A percentile compares a stretch with the other conserved stretches of the same genome.
phyloP scores from a whole-genome alignment of 352 stramenopile species.

The Globisporangium mamillatum region DNA sequence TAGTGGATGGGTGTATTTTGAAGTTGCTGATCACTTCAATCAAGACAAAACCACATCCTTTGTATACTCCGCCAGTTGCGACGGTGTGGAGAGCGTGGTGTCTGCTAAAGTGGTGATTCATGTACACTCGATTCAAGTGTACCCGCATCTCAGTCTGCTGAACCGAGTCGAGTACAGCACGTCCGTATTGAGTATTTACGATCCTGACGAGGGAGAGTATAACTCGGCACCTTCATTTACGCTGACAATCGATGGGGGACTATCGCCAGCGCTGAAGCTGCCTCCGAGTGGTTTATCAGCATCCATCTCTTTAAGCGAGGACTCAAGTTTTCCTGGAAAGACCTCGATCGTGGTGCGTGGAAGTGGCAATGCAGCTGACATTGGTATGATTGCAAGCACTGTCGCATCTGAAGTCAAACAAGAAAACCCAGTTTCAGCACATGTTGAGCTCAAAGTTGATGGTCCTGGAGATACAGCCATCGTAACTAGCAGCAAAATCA shows the following conservation, averaged over 20 bases:
- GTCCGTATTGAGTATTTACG: constrained; percentile 17
- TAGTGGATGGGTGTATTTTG: constrained; percentile 12
- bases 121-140: constrained; percentile 12
- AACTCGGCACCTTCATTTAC: constrained; percentile 26
- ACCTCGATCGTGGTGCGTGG: constrained; percentile 3
- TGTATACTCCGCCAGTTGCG: constrained; percentile 10
- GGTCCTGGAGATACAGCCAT: not conserved
- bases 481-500: constrained; percentile 2
- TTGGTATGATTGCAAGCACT: constrained; percentile 10
- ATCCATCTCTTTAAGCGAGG: not conserved
- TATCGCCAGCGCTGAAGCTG: constrained; percentile 14
- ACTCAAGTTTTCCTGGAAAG: not conserved
- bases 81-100: constrained; percentile 4
- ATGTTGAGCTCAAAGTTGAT: constrained; percentile 9
- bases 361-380: constrained; percentile 14
- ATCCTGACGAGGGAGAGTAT: constrained; percentile 35
- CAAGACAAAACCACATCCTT: constrained; percentile 13
- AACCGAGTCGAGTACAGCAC: constrained; percentile 24
- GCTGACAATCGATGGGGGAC: constrained; percentile 14
- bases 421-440: constrained; percentile 16
- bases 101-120: constrained; percentile 2
- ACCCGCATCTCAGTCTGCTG: constrained; percentile 23
- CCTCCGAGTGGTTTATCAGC: constrained; percentile 4
- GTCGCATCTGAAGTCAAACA: constrained; percentile 10
- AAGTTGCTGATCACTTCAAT: constrained; percentile 7